Evolutionary conservation across 495 filamentous ascomycete species (phyloP).

Genomic region (Neurospora sp.): DNA sequence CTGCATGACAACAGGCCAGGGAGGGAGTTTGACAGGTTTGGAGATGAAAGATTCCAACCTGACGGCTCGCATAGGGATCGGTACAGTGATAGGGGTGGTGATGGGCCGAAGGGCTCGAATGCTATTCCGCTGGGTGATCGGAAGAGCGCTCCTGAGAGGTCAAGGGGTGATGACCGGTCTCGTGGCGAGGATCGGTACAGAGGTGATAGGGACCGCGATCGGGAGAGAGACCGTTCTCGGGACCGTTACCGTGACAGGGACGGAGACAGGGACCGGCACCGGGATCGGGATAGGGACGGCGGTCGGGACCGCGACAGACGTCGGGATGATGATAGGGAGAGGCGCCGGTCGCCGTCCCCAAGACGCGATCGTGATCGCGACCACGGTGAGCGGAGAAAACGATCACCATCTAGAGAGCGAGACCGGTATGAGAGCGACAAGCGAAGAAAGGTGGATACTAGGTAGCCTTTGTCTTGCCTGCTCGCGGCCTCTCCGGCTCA

Average conservation of each 20-base stretch:
- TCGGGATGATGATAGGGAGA: slow-evolving; percentile 18
- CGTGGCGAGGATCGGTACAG: slow-evolving; percentile 5
- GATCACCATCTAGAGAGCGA: slow-evolving; percentile 52
- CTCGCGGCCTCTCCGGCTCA: neutral
- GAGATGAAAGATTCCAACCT: slow-evolving; percentile 65
- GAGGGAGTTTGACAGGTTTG: slow-evolving; percentile 33
- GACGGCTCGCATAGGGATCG: slow-evolving; percentile 37
- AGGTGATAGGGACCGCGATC: slow-evolving; percentile 18
- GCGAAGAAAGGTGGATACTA: slow-evolving; percentile 49
- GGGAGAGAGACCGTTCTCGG: slow-evolving; percentile 14
- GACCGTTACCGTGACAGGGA: slow-evolving; percentile 21
- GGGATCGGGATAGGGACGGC: slow-evolving; percentile 10
- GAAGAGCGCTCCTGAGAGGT: slow-evolving; percentile 33
- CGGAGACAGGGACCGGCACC: slow-evolving; percentile 18
- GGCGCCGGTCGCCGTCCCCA: slow-evolving; percentile 15
- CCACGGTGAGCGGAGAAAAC: slow-evolving; percentile 47
- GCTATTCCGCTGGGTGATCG: slow-evolving; percentile 49
- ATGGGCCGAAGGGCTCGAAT: slow-evolving; percentile 48
- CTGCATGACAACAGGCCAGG: slow-evolving; percentile 43
- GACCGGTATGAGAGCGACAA: slow-evolving; percentile 54
- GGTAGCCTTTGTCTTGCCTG: slow-evolving; percentile 8
- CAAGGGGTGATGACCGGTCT: slow-evolving; percentile 16
- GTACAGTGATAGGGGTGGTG: slow-evolving; percentile 19
- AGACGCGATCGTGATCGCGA: slow-evolving; percentile 11
- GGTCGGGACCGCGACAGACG: slow-evolving; percentile 23